Conservation (phyloP, 768 basidiomycete species). For the Hygrocybe coccinea region DNA sequence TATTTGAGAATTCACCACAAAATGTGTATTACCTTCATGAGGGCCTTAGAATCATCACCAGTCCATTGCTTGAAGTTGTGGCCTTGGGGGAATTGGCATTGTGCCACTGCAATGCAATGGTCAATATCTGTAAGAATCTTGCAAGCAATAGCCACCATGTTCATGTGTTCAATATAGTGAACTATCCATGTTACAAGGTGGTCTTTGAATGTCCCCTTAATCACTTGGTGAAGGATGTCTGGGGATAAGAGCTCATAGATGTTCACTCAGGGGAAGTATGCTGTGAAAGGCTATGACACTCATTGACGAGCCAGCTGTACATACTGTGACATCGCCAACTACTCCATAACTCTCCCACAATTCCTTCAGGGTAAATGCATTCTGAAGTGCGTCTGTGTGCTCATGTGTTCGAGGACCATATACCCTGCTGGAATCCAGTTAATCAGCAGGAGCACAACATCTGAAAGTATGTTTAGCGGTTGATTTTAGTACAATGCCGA, state of each 20-base stretch:
- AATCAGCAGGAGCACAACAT: slow-evolving; percentile 12
- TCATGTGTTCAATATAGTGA: slow-evolving; percentile 22
- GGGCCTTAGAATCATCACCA: slow-evolving; percentile 12
- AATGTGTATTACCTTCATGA: slow-evolving; percentile 10
- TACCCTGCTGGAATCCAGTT: slow-evolving; percentile 10
- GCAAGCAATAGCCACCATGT: slow-evolving; percentile 17
- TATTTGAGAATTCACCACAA: background rate
- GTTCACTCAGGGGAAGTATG: slow-evolving; percentile 22
- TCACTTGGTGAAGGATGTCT: slow-evolving; percentile 37
- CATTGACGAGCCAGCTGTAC: background rate
- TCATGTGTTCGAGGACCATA: background rate
- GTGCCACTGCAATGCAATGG: slow-evolving; percentile 8
- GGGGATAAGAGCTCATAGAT: slow-evolving; percentile 32
- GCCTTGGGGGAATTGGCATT: slow-evolving; percentile 8
- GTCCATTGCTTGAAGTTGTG: slow-evolving; percentile 11
- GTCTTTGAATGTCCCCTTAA: slow-evolving; percentile 41
- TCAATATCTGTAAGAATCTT: slow-evolving; percentile 34
- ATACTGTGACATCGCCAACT: background rate
- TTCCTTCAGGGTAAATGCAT: background rate
- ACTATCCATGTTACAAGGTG: slow-evolving; percentile 36
- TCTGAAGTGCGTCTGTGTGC: background rate
- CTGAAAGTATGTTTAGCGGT: slow-evolving; percentile 2
- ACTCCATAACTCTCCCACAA: background rate
- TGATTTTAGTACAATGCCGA: background rate
- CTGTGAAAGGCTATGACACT: background rate